Percentiles rank a stretch among this genome's conserved stretches.
Conservation (phyloP, 2,329 filamentous ascomycete species). For the Arthrinium puccinioides region DNA sequence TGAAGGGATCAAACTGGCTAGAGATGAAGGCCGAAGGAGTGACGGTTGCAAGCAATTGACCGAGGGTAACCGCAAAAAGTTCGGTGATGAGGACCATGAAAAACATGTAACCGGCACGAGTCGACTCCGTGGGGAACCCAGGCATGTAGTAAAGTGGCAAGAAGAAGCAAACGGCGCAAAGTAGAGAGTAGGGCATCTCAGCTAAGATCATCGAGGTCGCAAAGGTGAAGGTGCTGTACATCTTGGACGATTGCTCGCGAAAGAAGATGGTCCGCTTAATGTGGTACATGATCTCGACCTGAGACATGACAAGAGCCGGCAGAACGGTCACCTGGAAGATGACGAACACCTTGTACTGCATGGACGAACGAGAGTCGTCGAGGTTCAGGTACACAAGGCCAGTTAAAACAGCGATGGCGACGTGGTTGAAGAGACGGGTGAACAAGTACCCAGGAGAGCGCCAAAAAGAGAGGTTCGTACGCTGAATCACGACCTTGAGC, state of each 20-base stretch:
- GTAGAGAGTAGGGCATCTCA: slow-evolving; percentile 75
- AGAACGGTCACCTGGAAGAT: slow-evolving; percentile 86
- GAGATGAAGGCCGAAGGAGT: slow-evolving; percentile 76
- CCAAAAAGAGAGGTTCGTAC: slow-evolving; percentile 77
- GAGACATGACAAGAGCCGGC: slow-evolving; percentile 73
- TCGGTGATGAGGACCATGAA: slow-evolving; percentile 79
- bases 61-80: slow-evolving; percentile 75
- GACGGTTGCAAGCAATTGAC: slow-evolving; percentile 67
- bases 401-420: slow-evolving; percentile 69
- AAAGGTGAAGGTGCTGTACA: slow-evolving; percentile 77
- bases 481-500: slow-evolving; percentile 64
- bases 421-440: slow-evolving; percentile 78
- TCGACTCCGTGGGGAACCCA: slow-evolving; percentile 55
- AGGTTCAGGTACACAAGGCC: slow-evolving; percentile 76
- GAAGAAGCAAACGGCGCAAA: slow-evolving; percentile 78
- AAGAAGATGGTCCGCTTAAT: slow-evolving; percentile 76
- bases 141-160: slow-evolving; percentile 80
- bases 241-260: slow-evolving; percentile 78
- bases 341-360: slow-evolving; percentile 83
- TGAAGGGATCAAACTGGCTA: slow-evolving; percentile 71
- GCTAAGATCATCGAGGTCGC: slow-evolving; percentile 70
- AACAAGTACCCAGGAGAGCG: slow-evolving; percentile 84
- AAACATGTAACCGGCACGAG: slow-evolving; percentile 78
- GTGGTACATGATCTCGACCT: slow-evolving; percentile 80
- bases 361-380: slow-evolving; percentile 64